Base-by-base conservation (phyloP, 176 grass and related monocot species). In the Poa pratensis region DNA sequence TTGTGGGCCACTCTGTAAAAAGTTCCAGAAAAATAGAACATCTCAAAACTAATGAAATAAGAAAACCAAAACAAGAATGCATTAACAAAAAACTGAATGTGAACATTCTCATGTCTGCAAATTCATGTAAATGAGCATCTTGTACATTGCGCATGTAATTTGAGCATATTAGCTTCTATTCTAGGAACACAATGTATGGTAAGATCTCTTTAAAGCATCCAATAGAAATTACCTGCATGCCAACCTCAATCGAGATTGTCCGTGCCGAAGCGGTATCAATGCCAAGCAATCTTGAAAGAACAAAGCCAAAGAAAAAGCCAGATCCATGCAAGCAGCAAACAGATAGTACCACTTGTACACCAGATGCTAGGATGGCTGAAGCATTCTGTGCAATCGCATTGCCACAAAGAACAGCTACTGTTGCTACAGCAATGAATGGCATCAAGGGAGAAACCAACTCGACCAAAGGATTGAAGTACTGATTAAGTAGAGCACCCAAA, bases 341-440 rank as follows among this genome's bases (percentile, higher is more conserved):
- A 48, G 95, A 76, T 5, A 87, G 52, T 45, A 94, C 92, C 63
- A 97, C 92, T 71, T 89, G 89, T 19, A 86, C 55, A 13, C 95
- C 92, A 71, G 92, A 94, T 63, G 92, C 82, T 2, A 97, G 86
- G 81, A 97, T 93, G 79, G 92, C 90, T 20, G 92, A 74, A 52
- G 95, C 92, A 80, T 91, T 97, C 81, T 97, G 95, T 30, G 88
- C 95, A 28, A 97, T 93, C 80, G 92, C 92, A 80, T 90, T 97
- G 73, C 95, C 95, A 80, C 95, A 97, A 5, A 97, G 88, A 80
- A 97, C 45, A 40, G 95, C 95, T 26, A 97, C 95, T 60, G 90
- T 91, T 85, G 86, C 90, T 14, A 97, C 92, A 40, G 90, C 95
- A 54, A 97, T 71, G 52, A 94, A 88, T 22, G 95, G 95, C 95